Evolutionary conservation across 2,329 filamentous ascomycete genomes (phyloP), one percentile per base, ranked within the genome.

Genomic region (Ceratocystis variospora): DNA sequence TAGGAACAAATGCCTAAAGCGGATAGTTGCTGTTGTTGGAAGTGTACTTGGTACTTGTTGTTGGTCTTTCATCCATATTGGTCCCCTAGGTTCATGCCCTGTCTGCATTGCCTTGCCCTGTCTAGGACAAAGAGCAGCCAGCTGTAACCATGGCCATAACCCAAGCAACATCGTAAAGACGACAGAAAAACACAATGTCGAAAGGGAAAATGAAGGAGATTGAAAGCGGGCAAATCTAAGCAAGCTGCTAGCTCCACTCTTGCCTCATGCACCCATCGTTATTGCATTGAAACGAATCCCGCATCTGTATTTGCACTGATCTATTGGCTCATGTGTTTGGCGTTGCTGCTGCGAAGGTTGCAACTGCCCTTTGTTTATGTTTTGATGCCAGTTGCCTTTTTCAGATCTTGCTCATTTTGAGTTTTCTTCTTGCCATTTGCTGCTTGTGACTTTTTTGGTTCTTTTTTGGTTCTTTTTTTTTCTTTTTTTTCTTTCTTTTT

Each of bases 271-370:
- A 53, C 48, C 37, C 48, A 28, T 59, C 33, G 55, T 37, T 59
- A 19, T n/a, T 37, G 28, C 55, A 59, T 59, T 59, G 53, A 31
- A 59, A 31, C 17, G 53, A 33, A 31, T 59, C 25, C 53, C 28
- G 12, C 53, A 17, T 17, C 6, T 37, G 55, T n/a, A 28, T 28
- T 53, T 59, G 55, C 28, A 59, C 31, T 37, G 55, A 17, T 31
- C 31, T 53, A 37, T 37, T 59, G 55, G 25, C 55, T n/a, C 55
- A 33, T 31, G 31, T 59, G 55, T 37, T 37, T 41, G 37, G 53
- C 28, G 55, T 59, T 59, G 55, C 55, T 59, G 55, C 12, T 59
- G 55, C 22, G 31, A 59, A 59, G 31, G 55, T 59, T 33, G 55
- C 17, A 59, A 17, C 33, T 59, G 28, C 55, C 28, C 2, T 19